A percentile compares a stretch with the other conserved stretches of the same genome.
Conservation (phyloP, 2,329 filamentous ascomycete species). For the Scedosporium boydii region DNA sequence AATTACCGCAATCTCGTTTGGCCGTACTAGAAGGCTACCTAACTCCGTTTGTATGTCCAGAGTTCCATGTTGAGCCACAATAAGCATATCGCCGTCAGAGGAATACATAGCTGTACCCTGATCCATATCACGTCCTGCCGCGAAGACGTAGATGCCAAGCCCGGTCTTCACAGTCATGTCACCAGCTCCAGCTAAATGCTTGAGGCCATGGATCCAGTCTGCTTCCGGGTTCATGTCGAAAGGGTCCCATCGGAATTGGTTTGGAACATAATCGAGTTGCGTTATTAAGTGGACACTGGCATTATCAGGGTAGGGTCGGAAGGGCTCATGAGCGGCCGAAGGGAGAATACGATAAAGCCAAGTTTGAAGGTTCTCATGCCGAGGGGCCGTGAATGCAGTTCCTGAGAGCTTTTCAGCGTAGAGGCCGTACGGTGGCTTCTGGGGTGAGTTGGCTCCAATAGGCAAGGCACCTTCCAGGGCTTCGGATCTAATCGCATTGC, state of each 20-base stretch:
- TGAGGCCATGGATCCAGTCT: constrained; percentile 44
- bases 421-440: constrained; percentile 68
- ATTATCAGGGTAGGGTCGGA: constrained; percentile 29
- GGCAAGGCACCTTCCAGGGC: constrained; percentile 69
- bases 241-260: constrained; percentile 71
- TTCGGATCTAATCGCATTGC: constrained; percentile 30
- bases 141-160: constrained; percentile 66
- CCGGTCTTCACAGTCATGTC: constrained; percentile 67
- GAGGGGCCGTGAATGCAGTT: constrained; percentile 60
- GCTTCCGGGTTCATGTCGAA: constrained; percentile 51
- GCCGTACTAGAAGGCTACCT: constrained; percentile 59
- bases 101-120: constrained; percentile 65
- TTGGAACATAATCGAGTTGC: constrained; percentile 65
- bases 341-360: constrained; percentile 66
- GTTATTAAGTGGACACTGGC: constrained; percentile 13
- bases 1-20: constrained; percentile 64
- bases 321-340: constrained; percentile 51
- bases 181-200: constrained; percentile 66
- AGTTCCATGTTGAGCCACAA: constrained; percentile 61
- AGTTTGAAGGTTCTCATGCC: constrained; percentile 59
- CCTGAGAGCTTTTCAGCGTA: constrained; percentile 75
- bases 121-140: constrained; percentile 64
- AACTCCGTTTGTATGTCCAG: constrained; percentile 66
- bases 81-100: constrained; percentile 64
- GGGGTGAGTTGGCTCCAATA: constrained; percentile 69